These are phyloP conservation scores for Fraxinus velutina DNA, from an alignment of 305 asterid species.

Conservation along the genomic window DNA sequence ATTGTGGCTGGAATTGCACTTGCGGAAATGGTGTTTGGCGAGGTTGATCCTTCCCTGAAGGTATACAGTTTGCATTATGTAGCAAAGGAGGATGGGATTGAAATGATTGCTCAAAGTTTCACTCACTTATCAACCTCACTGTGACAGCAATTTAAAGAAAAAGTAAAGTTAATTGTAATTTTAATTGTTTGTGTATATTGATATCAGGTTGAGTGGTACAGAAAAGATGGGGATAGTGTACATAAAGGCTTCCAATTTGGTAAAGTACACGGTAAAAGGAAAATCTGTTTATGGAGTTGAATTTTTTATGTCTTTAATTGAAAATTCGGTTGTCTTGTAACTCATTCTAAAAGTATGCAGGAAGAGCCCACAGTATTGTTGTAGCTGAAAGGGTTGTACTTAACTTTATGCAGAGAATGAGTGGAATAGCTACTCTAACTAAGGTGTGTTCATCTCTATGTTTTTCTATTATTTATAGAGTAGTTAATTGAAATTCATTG, in stretches of 20 bases:
- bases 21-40: conserved; percentile 76
- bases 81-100: too few relatives aligned
- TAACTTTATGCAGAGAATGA: conserved; percentile 98
- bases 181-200: conserved; percentile 14
- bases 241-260: conserved; percentile 89
- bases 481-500: neutral
- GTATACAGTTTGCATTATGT: conserved; percentile 23
- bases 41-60: conserved; percentile 84
- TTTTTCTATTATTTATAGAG: conserved; percentile 9
- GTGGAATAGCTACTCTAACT: conserved; percentile 94
- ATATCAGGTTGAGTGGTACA: conserved; percentile 69
- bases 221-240: conserved; percentile 72
- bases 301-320: neutral
- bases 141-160: neutral
- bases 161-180: neutral
- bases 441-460: conserved; percentile 44
- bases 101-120: neutral
- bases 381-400: conserved; percentile 94
- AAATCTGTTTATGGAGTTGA: neutral
- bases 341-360: conserved; percentile 39
- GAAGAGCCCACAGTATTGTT: conserved; percentile 79
- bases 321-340: neutral
- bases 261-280: conserved; percentile 66
- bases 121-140: neutral
- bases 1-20: conserved; percentile 84